Evolutionary conservation across 2,329 filamentous ascomycete genomes (phyloP).

Genomic region (Aspergillus japonicus): DNA sequence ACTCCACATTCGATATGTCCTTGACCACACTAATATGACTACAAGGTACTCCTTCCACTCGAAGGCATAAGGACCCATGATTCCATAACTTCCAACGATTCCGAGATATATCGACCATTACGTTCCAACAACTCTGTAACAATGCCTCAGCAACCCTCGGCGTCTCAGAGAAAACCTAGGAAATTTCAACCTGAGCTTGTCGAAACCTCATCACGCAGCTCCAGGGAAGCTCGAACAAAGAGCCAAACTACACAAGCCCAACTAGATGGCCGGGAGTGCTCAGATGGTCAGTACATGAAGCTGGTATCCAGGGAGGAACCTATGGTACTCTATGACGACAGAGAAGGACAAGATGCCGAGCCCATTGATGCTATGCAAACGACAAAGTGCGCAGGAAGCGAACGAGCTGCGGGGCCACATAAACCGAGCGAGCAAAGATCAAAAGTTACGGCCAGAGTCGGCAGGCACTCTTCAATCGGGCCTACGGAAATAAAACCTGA

Average conservation of each 20-base stretch:
- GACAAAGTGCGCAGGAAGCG: not conserved
- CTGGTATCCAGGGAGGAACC: not conserved
- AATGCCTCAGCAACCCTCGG: not conserved
- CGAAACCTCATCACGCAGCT: not conserved
- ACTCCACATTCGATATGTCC: not conserved
- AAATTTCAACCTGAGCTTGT: not conserved
- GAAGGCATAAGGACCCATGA: not conserved
- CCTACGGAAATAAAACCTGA: not conserved
- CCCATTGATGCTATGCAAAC: not conserved
- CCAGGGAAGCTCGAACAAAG: not conserved
- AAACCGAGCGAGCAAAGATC: not conserved
- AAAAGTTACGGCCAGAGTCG: not conserved
- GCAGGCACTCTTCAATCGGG: not conserved
- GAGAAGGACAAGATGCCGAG: not conserved
- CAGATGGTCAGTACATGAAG: not conserved
- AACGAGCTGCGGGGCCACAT: not conserved
- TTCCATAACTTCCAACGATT: not conserved
- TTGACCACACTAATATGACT: not conserved
- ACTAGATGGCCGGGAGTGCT: not conserved
- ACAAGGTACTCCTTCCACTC: not conserved
- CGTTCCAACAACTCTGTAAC: not conserved
- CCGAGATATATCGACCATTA: not conserved
- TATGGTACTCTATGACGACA: not conserved
- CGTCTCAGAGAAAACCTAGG: not conserved
- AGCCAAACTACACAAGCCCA: not conserved